These are phyloP conservation scores for Moringa oleifera DNA, from an alignment of 345 rosid genomes.

Conservation along the genomic window DNA sequence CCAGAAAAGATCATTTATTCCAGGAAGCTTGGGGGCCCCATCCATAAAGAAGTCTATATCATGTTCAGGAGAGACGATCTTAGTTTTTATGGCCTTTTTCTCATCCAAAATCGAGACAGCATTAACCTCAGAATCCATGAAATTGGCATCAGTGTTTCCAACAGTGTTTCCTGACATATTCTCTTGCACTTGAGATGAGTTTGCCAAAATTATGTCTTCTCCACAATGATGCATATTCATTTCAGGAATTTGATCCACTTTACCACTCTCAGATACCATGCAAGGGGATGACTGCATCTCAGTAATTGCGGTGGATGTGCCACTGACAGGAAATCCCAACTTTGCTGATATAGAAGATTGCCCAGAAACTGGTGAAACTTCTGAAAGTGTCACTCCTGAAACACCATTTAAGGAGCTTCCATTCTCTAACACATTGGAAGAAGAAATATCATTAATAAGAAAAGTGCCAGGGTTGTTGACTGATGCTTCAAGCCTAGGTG, in stretches of 20 bases:
- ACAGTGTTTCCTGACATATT: conserved; percentile 30
- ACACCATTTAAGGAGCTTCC: conserved; percentile 29
- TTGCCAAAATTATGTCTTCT: conserved; percentile 23
- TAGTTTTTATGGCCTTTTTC: conserved; percentile 27
- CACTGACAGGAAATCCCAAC: conserved; percentile 23
- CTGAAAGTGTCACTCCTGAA: conserved; percentile 40
- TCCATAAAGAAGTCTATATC: conserved; percentile 42
- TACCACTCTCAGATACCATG: conserved; percentile 11
- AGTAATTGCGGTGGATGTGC: conserved; percentile 20
- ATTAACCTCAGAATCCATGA: conserved; percentile 33
- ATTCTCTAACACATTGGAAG: conserved; percentile 32
- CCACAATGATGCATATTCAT: conserved; percentile 10
- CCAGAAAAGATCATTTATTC: conserved; percentile 57
- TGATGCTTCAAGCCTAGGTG: conserved; percentile 44
- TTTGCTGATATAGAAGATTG: conserved; percentile 29
- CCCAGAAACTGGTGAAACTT: conserved; percentile 36
- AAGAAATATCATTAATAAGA: conserved; percentile 34
- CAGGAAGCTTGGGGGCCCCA: conserved; percentile 49
- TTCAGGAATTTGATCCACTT: conserved; percentile 15
- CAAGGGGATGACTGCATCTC: conserved; percentile 20
- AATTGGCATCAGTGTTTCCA: conserved; percentile 35
- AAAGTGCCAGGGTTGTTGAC: conserved; percentile 35
- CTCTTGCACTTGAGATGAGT: conserved; percentile 29
- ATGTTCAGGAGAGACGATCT: conserved; percentile 32
- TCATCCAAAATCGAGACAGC: conserved; percentile 37